phyloP scores from a whole-genome alignment of 331 rosid species.

The Arachis monticola region DNA sequence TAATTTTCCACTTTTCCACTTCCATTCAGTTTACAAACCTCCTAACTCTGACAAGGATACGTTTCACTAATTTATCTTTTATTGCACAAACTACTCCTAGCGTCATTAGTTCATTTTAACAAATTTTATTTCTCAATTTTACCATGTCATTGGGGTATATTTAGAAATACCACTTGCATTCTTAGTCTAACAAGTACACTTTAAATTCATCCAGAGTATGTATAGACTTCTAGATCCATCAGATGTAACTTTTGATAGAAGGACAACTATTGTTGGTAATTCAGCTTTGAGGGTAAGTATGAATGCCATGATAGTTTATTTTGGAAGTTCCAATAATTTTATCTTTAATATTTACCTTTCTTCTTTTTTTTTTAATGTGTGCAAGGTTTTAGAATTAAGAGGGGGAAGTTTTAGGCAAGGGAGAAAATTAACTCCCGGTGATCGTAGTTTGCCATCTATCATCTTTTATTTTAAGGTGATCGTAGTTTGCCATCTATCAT shows the following conservation, averaged over 20 bases:
- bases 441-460: constrained; percentile 10
- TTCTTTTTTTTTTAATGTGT: background rate
- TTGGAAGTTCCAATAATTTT: too few relatives aligned
- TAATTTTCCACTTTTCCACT: background rate
- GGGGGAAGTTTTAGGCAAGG: constrained; percentile 24
- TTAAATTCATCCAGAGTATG: too few relatives aligned
- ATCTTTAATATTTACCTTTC: background rate
- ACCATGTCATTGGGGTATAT: background rate
- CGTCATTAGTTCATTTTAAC: background rate
- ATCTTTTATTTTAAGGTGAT: background rate
- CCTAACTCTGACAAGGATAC: constrained; percentile 6
- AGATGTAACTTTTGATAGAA: too few relatives aligned
- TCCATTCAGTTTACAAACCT: constrained; percentile 23
- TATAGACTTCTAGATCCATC: too few relatives aligned
- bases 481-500: background rate
- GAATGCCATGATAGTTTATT: too few relatives aligned
- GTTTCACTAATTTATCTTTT: constrained; percentile 7
- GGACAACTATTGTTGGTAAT: too few relatives aligned
- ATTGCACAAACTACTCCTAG: constrained; percentile 1
- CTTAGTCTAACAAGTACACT: too few relatives aligned
- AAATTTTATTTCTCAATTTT: constrained; percentile 25
- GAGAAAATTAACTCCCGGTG: constrained; percentile 26
- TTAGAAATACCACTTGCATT: too few relatives aligned
- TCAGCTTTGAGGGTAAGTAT: too few relatives aligned
- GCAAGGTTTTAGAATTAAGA: constrained; percentile 4